These are phyloP conservation scores for Fraxinus floribunda DNA, from an alignment of 305 asterid species.

Conservation along the genomic window DNA sequence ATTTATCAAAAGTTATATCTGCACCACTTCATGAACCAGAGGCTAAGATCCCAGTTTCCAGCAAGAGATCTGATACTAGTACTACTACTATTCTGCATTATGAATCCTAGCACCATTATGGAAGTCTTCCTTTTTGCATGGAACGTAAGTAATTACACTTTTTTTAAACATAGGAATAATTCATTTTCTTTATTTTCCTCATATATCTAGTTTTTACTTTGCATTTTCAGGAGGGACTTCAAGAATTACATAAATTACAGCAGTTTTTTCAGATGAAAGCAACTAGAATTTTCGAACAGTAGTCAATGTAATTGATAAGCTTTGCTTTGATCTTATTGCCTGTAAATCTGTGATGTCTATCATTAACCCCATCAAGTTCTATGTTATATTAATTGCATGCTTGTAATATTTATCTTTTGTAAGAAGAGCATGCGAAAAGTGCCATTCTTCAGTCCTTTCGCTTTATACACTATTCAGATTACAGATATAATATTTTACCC, in stretches of 20 bases:
- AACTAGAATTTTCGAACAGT: not conserved
- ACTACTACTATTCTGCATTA: slow-evolving; percentile 23
- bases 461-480: not conserved
- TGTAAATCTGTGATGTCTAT: slow-evolving; percentile 11
- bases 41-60: slow-evolving; percentile 24
- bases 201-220: not conserved
- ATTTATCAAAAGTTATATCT: slow-evolving; percentile 32
- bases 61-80: slow-evolving; percentile 20
- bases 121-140: slow-evolving; percentile 1
- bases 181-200: slow-evolving; percentile 1
- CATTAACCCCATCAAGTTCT: slow-evolving; percentile 3
- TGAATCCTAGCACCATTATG: slow-evolving; percentile 17
- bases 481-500: not conserved
- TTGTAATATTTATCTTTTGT: not conserved
- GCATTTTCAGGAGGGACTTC: slow-evolving; percentile 1
- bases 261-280: not conserved
- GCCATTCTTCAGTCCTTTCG: not conserved
- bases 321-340: not conserved
- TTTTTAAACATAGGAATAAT: not conserved
- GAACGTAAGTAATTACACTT: not conserved
- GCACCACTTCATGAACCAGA: slow-evolving; percentile 26
- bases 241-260: not conserved
- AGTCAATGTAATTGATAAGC: not conserved
- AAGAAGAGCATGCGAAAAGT: not conserved
- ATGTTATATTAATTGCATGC: not conserved